Base-by-base conservation (phyloP, 2,329 filamentous ascomycete species). In the Cladosporium sp. region DNA sequence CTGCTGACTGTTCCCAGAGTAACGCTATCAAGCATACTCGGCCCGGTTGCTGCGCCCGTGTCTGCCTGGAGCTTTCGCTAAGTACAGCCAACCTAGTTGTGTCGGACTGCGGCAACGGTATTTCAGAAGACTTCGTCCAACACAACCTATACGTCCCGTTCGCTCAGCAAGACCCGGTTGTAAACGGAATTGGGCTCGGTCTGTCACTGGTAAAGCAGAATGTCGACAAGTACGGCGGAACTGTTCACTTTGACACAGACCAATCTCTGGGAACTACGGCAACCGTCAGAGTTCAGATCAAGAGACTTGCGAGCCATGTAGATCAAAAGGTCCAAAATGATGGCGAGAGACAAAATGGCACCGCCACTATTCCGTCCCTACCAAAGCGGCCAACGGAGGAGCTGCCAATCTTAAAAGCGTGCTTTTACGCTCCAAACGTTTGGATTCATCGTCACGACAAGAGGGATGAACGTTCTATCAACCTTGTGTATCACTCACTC, bases 31-130 rank as follows among this genome's bases (percentile, higher is more conserved):
- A 54, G 51, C 30, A 28, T 26, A 54, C 51, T 11, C 7, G 51
- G 6, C 10, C 21, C 18, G 24, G 24, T 5, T 30, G 21, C 10
- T 54, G 51, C 18, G 51, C 18, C 24, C 51, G 51, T 28, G 51
- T 30, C 12, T 28, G 21, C 51, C 51, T 54, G 2, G 30, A 30
- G 51, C 18, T 54, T 12, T 28, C 21, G 7, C 12, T 1, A 3
- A 28, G 26, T 8, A 14, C 6, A 4, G 3, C 36, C 3, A n/a
- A 30, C 3, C 58, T 60, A 8, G 26, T n/a, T 8, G 84, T 92
- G 0, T 79, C 80, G 0, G 90, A 92, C 69, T 89, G 88, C 0
- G 90, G 90, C 0, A 83, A 82, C 41, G 90, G 90, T 1, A 92
- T 92, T 59, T 83, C 84, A 0, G 80, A 84, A 15, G 86, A 90